Evolutionary conservation across 306 rosid genomes (phyloP).

Genomic region (Gleditsia sinensis): DNA sequence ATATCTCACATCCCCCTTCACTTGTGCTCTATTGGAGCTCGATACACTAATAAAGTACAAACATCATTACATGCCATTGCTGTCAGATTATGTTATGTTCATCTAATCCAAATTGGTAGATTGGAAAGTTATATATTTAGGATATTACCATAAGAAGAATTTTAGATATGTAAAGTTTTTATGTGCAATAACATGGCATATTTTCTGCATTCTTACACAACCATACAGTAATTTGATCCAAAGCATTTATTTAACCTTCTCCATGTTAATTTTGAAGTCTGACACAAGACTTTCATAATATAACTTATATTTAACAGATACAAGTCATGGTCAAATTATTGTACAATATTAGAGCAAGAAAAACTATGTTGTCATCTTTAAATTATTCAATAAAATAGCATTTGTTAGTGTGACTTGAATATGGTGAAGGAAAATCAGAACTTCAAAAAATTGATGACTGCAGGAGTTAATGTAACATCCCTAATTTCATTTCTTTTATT

Average conservation of each 20-base stretch:
- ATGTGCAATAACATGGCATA: background rate
- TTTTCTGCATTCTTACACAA: conserved; percentile 7
- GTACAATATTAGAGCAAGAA: conserved; percentile 6
- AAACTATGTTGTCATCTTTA: background rate
- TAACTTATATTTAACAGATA: background rate
- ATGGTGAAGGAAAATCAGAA: background rate
- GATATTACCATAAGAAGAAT: conserved; percentile 12
- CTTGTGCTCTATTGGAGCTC: conserved; percentile 55
- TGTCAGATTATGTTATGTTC: conserved; percentile 42
- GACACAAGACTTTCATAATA: background rate
- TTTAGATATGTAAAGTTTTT: background rate
- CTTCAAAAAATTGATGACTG: too few relatives aligned
- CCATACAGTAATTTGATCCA: conserved; percentile 1
- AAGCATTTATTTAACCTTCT: conserved; percentile 5
- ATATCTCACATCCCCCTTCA: conserved; percentile 26
- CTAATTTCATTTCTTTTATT: too few relatives aligned
- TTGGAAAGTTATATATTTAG: conserved; percentile 5
- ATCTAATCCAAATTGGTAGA: conserved; percentile 37
- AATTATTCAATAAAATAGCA: conserved; percentile 7
- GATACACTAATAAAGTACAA: conserved; percentile 40
- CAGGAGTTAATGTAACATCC: background rate
- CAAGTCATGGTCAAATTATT: background rate
- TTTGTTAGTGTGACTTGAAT: background rate
- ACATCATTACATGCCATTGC: conserved; percentile 45
- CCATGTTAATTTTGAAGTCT: background rate